These are phyloP conservation scores for Penicillium sp. DNA, from an alignment of 2,329 filamentous ascomycete genomes.

Conservation along the genomic window DNA sequence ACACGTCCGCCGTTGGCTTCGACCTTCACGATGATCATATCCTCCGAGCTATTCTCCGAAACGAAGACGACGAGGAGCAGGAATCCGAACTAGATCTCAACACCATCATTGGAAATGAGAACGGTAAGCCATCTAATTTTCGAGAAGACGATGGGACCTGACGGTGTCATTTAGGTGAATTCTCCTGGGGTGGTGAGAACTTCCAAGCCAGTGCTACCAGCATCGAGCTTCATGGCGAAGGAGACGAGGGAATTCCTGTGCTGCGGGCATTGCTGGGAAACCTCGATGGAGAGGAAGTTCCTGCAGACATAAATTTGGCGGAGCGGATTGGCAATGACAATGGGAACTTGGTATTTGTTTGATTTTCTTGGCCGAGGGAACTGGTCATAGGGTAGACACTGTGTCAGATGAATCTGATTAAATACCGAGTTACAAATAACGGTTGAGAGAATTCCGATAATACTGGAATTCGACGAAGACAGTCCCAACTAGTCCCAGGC, in stretches of 20 bases:
- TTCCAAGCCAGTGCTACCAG: slow-evolving; percentile 50
- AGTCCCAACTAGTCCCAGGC: no score
- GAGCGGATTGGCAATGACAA: slow-evolving; percentile 55
- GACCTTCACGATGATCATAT: slow-evolving; percentile 52
- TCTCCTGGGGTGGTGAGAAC: slow-evolving; percentile 47
- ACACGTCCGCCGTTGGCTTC: slow-evolving; percentile 48
- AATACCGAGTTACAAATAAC: no score
- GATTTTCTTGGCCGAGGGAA: neutral
- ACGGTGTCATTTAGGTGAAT: slow-evolving; percentile 35
- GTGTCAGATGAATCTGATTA: no score
- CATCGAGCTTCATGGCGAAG: slow-evolving; percentile 52
- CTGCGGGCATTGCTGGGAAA: slow-evolving; percentile 52
- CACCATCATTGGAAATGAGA: slow-evolving; percentile 51
- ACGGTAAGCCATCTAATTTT: slow-evolving; percentile 38
- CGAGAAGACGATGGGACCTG: neutral
- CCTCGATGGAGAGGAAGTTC: slow-evolving; percentile 42
- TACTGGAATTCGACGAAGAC: no score
- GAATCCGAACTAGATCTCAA: slow-evolving; percentile 53
- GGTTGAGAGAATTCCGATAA: no score
- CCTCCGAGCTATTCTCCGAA: slow-evolving; percentile 46
- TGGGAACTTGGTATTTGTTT: slow-evolving; percentile 44
- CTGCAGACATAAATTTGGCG: slow-evolving; percentile 54
- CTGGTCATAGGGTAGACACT: no score
- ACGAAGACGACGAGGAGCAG: slow-evolving; percentile 44
- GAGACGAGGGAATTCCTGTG: slow-evolving; percentile 50